phyloP scores from a whole-genome alignment of 805 yeast species.

The Cyberlindnera nakhonratchasimensis region DNA sequence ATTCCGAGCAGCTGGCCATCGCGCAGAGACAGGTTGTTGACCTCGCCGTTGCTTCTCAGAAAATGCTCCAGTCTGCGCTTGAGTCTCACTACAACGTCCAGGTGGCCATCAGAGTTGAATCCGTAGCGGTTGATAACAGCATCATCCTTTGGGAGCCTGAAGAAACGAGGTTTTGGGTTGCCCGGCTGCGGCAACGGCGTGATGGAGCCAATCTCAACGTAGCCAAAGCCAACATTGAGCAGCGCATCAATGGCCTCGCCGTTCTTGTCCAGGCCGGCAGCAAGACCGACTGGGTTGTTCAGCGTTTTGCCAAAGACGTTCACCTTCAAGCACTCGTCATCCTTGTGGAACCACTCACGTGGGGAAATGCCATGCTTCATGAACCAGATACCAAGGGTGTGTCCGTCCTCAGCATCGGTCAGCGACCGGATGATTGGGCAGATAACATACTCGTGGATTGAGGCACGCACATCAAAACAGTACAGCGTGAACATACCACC shows the following conservation, averaged over 20 bases:
- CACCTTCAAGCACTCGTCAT: conserved; percentile 51
- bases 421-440: conserved; percentile 71
- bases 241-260: conserved; percentile 87
- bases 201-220: conserved; percentile 89
- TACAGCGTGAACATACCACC: conserved; percentile 46
- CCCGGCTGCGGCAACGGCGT: conserved; percentile 95
- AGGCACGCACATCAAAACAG: conserved; percentile 72
- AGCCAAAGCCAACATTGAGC: conserved; percentile 75
- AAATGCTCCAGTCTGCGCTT: conserved; percentile 54
- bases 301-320: conserved; percentile 61
- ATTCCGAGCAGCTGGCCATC: conserved; percentile 68
- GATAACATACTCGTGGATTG: conserved; percentile 72
- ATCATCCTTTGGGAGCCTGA: conserved; percentile 76
- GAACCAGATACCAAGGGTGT: conserved; percentile 64
- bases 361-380: conserved; percentile 72
- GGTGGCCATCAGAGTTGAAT: conserved; percentile 88
- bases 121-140: conserved; percentile 96
- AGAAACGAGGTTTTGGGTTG: conserved; percentile 89
- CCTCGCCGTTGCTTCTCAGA: conserved; percentile 25
- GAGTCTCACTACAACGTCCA: conserved; percentile 64
- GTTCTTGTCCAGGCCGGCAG: conserved; percentile 94
- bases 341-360: conserved; percentile 49
- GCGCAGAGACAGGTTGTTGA: conserved; percentile 47
- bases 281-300: conserved; percentile 82
- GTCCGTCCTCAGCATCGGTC: conserved; percentile 87